Evolutionary conservation across 768 basidiomycete genomes (phyloP).

Genomic region (Suillus subalutaceus): DNA sequence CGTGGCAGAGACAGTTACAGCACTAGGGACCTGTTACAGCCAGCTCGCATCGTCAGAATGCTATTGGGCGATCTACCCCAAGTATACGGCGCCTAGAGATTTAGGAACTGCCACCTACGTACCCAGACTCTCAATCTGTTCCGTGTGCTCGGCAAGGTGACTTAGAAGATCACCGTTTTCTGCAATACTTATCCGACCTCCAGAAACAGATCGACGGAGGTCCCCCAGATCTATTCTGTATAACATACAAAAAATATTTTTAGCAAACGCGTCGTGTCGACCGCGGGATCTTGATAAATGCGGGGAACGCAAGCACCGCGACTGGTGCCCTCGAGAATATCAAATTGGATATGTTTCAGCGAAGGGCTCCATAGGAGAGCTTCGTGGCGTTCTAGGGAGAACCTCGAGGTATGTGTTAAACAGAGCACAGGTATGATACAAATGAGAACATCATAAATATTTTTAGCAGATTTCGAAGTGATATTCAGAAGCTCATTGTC

Average conservation of each 20-base stretch:
- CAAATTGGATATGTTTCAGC: not conserved
- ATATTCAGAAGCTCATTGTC: not conserved
- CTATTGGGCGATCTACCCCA: not conserved
- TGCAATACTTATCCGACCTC: not conserved
- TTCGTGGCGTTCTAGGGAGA: not conserved
- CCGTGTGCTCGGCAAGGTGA: not conserved
- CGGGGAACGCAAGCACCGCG: not conserved
- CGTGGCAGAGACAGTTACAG: not conserved
- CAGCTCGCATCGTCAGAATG: not conserved
- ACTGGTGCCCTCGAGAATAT: not conserved
- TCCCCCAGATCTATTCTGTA: not conserved
- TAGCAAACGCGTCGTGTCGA: not conserved
- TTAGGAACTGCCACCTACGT: not conserved
- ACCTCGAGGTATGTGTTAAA: not conserved
- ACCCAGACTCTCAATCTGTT: not conserved
- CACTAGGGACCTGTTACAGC: not conserved
- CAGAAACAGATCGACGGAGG: not conserved
- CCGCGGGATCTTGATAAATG: not conserved
- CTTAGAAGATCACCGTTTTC: not conserved
- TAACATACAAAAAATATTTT: not conserved
- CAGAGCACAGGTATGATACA: not conserved
- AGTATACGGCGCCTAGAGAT: not conserved
- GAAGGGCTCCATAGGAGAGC: not conserved
- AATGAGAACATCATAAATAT: not conserved
- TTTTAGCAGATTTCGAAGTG: not conserved